These are phyloP conservation scores for Xerocomellus chrysenteron DNA, from an alignment of 768 basidiomycete species.

Conservation along the genomic window DNA sequence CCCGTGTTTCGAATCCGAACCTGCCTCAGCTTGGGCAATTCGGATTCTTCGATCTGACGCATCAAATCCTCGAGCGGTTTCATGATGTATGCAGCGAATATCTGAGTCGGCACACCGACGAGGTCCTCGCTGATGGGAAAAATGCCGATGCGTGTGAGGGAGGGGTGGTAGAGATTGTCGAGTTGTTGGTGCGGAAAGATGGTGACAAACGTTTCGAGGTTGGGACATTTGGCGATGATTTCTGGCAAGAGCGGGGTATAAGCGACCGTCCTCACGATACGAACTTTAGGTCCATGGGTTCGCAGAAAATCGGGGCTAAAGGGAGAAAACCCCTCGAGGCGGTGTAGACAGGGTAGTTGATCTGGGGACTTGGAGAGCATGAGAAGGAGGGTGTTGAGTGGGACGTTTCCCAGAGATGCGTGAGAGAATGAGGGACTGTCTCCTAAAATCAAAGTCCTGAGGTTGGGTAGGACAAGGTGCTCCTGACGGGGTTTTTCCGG, in stretches of 20 bases:
- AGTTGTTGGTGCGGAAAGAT: conserved; percentile 36
- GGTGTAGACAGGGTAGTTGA: conserved; percentile 40
- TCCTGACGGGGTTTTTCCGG: conserved; percentile 18
- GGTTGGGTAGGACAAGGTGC: conserved; percentile 34
- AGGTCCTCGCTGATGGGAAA: conserved; percentile 40
- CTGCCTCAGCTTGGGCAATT: conserved; percentile 35
- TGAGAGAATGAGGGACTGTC: conserved; percentile 33
- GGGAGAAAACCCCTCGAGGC: conserved; percentile 45
- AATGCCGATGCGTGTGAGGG: conserved; percentile 43
- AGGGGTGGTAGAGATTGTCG: conserved; percentile 38
- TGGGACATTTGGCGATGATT: conserved; percentile 40
- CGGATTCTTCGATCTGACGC: conserved; percentile 36
- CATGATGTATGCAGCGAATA: conserved; percentile 42
- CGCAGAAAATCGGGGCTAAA: conserved; percentile 42
- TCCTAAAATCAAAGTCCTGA: conserved; percentile 44
- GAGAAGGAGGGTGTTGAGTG: conserved; percentile 42
- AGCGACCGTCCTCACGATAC: conserved; percentile 38
- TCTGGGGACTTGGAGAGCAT: conserved; percentile 34
- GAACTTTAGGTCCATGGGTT: conserved; percentile 43
- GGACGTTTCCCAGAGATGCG: conserved; percentile 33
- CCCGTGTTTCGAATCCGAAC: conserved; percentile 43
- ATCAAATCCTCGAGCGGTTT: conserved; percentile 41
- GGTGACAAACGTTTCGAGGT: conserved; percentile 42
- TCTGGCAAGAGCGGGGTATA: conserved; percentile 35
- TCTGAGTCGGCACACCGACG: conserved; percentile 35